Evolutionary conservation across 139 green algal species (phyloP).

Genomic region (Auxenochlorella pyrenoidosa): DNA sequence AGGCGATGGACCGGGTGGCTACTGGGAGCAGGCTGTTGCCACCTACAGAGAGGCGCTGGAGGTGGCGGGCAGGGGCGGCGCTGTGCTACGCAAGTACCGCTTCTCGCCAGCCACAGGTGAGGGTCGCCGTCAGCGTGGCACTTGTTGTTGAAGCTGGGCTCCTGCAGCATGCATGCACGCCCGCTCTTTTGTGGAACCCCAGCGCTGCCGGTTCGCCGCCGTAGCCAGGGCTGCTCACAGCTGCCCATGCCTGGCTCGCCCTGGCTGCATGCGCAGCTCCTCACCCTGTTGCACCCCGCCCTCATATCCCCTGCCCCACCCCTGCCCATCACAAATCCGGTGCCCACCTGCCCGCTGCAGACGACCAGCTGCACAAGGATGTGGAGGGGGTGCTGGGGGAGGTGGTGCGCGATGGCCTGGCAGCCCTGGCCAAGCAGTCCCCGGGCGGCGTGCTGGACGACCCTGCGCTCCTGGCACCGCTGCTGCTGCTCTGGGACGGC

Average conservation of each 20-base stretch:
- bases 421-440: constrained; percentile 12
- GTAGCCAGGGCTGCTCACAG: neutral
- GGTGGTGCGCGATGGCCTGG: constrained; percentile 19
- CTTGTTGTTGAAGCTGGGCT: neutral
- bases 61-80: neutral
- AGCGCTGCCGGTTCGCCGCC: no score
- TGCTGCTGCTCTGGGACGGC: constrained; percentile 54
- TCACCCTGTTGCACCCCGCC: neutral
- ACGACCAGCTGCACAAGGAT: constrained; percentile 56
- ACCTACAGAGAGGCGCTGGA: neutral
- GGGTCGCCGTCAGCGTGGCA: no score
- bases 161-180: neutral
- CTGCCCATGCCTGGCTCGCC: neutral
- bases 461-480: neutral
- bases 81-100: constrained; percentile 12
- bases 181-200: no score
- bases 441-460: neutral
- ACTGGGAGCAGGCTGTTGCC: neutral
- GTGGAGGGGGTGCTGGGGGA: constrained; percentile 35
- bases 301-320: neutral
- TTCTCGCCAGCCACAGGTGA: constrained; percentile 26
- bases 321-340: neutral
- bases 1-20: neutral
- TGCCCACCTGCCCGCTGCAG: neutral
- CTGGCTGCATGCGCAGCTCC: neutral